Evolutionary conservation across 2,329 filamentous ascomycete genomes (phyloP), one percentile per base, ranked within the genome.

Genomic region (Aotearoamyces nothofagi): DNA sequence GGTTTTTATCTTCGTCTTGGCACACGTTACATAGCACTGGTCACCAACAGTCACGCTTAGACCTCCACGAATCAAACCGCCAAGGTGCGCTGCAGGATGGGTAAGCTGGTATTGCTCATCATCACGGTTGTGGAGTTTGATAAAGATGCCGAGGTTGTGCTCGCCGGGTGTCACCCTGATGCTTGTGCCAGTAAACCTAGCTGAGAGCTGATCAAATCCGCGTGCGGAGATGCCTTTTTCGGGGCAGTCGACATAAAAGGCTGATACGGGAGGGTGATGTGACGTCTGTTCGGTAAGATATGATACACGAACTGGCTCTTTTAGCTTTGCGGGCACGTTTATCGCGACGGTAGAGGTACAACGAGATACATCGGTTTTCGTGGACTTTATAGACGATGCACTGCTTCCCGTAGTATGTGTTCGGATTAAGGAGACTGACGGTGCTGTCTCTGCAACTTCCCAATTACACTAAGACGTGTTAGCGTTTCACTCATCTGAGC

Each of bases 211-310:
- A 49, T 98, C 90, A 49, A 87, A 98, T 2, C 90, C 90, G 33
- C 78, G 69, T 10, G 90, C 90, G 20, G 72, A 73, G 39, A 98
- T 68, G 15, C 87, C 90, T 49, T 83, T 86, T 41, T 92, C 80
- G 1, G 86, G 84, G 49, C 90, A 98, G 47, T 84, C 78, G 39
- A 94, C 76, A 52, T 81, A 87, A 55, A 92, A 98, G 9, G 90
- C 90, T 42, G 87, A 96, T 40, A 98, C 87, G 7, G 90, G 90
- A 17, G 90, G 90, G 55, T 98, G 90, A 47, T 98, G 90, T 5
- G 84, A 94, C 6, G 90, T 98, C 57, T 98, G 90, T 56, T 98
- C 90, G 15, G 90, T 96, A 35, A 98, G 65, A 51, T 92, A 98
- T 7, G 84, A 93, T 42, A 98, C 71, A 42, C 78, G 80, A 42